Evolutionary conservation across 306 rosid genomes (phyloP), one percentile per base, ranked within the genome.

Genomic region (Hippophae gyantsensis): DNA sequence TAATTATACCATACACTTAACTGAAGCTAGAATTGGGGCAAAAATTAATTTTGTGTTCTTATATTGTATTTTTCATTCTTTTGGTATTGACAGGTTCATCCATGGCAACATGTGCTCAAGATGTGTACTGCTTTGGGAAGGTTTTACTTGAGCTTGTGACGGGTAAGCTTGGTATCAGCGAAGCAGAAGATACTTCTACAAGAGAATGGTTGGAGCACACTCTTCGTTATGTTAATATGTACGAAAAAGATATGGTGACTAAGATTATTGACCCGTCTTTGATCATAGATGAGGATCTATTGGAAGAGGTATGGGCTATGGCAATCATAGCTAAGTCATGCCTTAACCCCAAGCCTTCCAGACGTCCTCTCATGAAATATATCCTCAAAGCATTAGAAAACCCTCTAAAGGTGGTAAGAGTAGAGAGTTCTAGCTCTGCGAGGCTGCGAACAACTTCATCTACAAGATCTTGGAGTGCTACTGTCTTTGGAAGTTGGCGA

Each of bases 251-350:
- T 42, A 76, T 68, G 51, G 48, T 93, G 52, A 79, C 57, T 1
- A 88, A 78, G 77, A 88, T 93, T 40, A 73, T 88, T 5, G 99
- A 93, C 52, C 90, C 99, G 3, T 77, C 85, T 55, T 74, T 93
- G 61, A 82, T 93, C 8, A 72, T 93, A 56, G 86, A 93, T 50
- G 99, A 93, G 57, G 99, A 93, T 79, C 75, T 88, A 18, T 42
- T 93, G 69, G 95, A 93, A 70, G 99, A 93, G 73, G 94, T 86
- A 18, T 93, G 97, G 99, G 95, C 97, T 10, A 84, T 88, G 89
- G 86, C 96, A 32, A 80, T 93, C 23, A 87, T 93, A 47, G 99
- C 99, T 51, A 75, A 84, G 74, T 82, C 95, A n/a, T 93, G 99
- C 78, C 82, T 93, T 44, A 93, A 84, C 67, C 90, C 95, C 6